Base-by-base conservation (phyloP, 768 basidiomycete species). In the Xerocomellus intermedius region DNA sequence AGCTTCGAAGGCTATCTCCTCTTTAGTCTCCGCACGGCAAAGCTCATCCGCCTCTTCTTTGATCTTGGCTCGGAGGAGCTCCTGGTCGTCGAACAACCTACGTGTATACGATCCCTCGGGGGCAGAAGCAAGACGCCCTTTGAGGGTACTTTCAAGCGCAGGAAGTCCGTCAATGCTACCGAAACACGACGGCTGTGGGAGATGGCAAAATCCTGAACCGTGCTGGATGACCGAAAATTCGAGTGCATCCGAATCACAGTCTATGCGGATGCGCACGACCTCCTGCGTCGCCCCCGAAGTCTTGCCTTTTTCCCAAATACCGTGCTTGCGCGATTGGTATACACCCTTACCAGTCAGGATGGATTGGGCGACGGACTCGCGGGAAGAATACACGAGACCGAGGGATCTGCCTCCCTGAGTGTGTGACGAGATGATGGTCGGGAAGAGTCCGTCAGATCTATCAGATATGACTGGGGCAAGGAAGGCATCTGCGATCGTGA, bases 1-100 rank as follows among this genome's bases (percentile, higher is more conserved):
- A 8, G 94, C 91, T 72, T 99, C 97, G 57, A 95, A 96, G 2
- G 94, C 90, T 16, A 97, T 76, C 30, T 98, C 91, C 45, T 89
- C 85, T 65, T 82, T 82, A 2, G 83, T 82, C 61, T 83, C 76
- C 22, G 92, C 92, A 17, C 79, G 79, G 68, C 94, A 96, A n/a
- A 99, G 81, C 71, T 99, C 97, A 63, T 96, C 91, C 0, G 97
- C 97, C 70, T 99, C 97, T 72, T 99, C 97, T 86, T 90, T 92
- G 60, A 99, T 94, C 78, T 99, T 99, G 48, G 94, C 87, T 43
- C 79, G 82, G 42, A 98, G 76, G n/a, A 99, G 79, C 43, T 79
- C 81, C 5, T 86, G 74, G 67, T 98, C 91, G 41, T 80, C 77
- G 73, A 98, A 97, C 26, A 99, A 74, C 50, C 92, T 78, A 48